phyloP scores from a whole-genome alignment of 768 basidiomycete genomes.

The Pleurotus pulmonarius region DNA sequence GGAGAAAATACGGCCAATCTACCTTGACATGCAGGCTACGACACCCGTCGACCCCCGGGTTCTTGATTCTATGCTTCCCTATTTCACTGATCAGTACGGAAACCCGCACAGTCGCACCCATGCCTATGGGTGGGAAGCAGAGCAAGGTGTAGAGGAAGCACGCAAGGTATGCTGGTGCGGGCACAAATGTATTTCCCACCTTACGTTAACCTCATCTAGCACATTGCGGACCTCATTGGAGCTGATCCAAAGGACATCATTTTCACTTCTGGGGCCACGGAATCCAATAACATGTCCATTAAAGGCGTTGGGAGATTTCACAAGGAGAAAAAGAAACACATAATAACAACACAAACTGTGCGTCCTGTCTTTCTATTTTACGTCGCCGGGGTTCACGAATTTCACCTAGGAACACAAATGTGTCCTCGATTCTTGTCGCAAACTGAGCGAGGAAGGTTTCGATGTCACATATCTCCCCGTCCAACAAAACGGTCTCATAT shows the following conservation, averaged over 20 bases:
- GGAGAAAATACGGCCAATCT: conserved; percentile 82
- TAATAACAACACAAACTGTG: conserved; percentile 94
- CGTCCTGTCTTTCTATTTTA: conserved; percentile 20
- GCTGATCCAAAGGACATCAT: conserved; percentile 94
- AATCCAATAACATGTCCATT: conserved; percentile 96
- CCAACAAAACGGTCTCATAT: conserved; percentile 77
- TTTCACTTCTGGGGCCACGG: conserved; percentile 97
- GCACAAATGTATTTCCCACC: conserved; percentile 7
- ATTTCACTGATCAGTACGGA: conserved; percentile 91
- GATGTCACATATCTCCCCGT: conserved; percentile 98
- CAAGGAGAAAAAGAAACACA: conserved; percentile 87
- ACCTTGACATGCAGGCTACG: conserved; percentile 98
- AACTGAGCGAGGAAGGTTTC: conserved; percentile 93
- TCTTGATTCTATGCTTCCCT: conserved; percentile 95
- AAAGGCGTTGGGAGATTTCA: conserved; percentile 97
- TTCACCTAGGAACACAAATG: conserved; percentile 92
- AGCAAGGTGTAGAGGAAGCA: conserved; percentile 89
- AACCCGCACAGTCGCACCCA: conserved; percentile 99
- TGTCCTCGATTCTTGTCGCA: conserved; percentile 95
- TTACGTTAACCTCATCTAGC: conserved; percentile 34
- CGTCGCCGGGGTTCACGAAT: neutral
- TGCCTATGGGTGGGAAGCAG: conserved; percentile 99
- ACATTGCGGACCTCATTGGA: conserved; percentile 89
- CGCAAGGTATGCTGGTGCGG: conserved; percentile 56
- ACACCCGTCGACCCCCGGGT: conserved; percentile 98